Evolutionary conservation across 306 rosid genomes (phyloP).

Genomic region (Vicia sativa): DNA sequence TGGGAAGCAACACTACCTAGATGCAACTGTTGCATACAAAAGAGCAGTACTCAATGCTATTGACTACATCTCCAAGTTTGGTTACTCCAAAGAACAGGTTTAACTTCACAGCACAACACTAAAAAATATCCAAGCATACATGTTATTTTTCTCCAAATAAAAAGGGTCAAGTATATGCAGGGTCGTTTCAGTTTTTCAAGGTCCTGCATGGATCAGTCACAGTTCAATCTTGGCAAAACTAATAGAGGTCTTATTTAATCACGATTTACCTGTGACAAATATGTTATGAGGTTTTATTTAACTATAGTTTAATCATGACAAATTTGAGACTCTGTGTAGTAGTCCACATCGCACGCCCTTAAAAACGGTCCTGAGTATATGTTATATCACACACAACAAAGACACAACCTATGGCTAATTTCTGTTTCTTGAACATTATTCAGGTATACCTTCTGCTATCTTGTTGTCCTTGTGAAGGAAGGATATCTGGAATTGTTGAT

Average conservation of each 20-base stretch:
- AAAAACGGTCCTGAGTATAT: background rate
- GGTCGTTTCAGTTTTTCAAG: too few species aligned
- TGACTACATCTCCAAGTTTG: constrained; percentile 78
- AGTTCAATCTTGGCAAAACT: too few species aligned
- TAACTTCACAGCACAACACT: background rate
- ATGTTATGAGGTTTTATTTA: too few species aligned
- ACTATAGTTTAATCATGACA: too few species aligned
- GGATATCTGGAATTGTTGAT: constrained; percentile 85
- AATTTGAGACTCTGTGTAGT: too few species aligned
- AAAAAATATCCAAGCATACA: background rate
- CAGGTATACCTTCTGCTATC: constrained; percentile 76
- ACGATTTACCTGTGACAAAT: too few species aligned
- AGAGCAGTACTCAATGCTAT: constrained; percentile 77
- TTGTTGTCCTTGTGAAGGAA: constrained; percentile 85
- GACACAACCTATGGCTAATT: constrained; percentile 13
- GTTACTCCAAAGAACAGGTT: constrained; percentile 88
- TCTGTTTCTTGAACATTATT: constrained; percentile 39
- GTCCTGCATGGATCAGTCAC: too few species aligned
- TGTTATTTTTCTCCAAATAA: background rate
- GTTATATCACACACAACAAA: background rate
- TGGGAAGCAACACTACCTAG: constrained; percentile 83
- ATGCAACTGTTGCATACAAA: constrained; percentile 83
- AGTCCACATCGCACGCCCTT: too few species aligned
- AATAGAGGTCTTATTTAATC: too few species aligned
- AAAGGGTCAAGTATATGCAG: background rate